Base-by-base conservation (phyloP, 2,329 filamentous ascomycete species). In the Chaetomium sp. region DNA sequence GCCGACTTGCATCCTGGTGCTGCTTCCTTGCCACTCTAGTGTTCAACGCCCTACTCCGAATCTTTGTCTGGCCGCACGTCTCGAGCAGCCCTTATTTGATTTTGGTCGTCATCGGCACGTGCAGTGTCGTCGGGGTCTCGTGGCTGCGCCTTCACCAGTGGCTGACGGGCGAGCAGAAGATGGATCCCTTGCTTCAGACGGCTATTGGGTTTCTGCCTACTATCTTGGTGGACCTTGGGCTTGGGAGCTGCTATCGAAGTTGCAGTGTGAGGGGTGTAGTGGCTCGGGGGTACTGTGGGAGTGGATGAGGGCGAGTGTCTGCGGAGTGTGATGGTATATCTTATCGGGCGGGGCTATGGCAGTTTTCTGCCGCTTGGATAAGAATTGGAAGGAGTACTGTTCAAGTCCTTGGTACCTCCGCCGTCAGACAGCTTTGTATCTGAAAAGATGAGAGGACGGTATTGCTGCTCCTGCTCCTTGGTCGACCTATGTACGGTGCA, bases 21-120 rank as follows among this genome's bases (percentile, higher is more conserved):
- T 46, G 14, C 50, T 52, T 52, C 42, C 42, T 46, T 4, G 37
- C 5, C 35, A 9, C 12, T 19, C 27, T 46, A 9, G 10, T 52
- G 6, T 36, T 46, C 34, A 45, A 52, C 42, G 36, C 35, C 42
- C 4, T 46, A 2, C 50, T 52, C 35, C 50, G 50, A n/a, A 40
- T 52, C 11, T 52, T 46, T 27, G 12, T 52, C 42, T 52, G 50
- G 50, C 50, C 50, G 12, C 42, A 33, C 35, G 27, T 52, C 50
- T 46, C 50, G 42, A 43, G 42, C 34, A 46, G 14, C 42, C 35
- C 50, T 4, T 52, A 52, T 19, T 10, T 52, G 35, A 46, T 52
- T 9, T 46, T 45, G 6, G 35, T 52, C 50, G 50, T 52, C 50
- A 9, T 52, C 35, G 50, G 50, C 35, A 46, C 50, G 11, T 41